Percentiles rank a stretch among this genome's conserved stretches.
Evolutionary conservation across 2,329 filamentous ascomycete genomes (phyloP).

Genomic region (Venturia carpophila): DNA sequence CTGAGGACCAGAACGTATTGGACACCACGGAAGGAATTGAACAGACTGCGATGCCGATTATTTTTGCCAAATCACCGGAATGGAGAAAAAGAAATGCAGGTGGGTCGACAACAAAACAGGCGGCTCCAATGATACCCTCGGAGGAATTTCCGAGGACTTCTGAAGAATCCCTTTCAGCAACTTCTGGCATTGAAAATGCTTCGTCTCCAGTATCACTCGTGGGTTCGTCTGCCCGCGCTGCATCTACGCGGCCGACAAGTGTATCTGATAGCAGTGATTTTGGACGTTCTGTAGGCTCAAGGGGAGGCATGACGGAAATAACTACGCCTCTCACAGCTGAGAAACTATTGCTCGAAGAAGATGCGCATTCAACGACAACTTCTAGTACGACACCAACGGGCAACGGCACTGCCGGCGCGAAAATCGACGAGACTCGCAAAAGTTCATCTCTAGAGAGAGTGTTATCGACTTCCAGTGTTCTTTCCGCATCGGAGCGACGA

Average conservation of each 20-base stretch:
- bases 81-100: background rate
- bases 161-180: background rate
- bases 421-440: background rate
- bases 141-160: conserved; percentile 1
- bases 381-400: conserved; percentile 5
- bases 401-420: background rate
- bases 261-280: conserved; percentile 14
- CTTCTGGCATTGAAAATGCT: background rate
- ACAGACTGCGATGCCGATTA: background rate
- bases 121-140: background rate
- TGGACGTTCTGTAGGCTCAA: background rate
- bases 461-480: background rate
- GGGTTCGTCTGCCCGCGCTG: conserved; percentile 11
- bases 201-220: conserved; percentile 14
- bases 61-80: background rate
- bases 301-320: background rate
- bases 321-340: conserved; percentile 8
- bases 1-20: background rate
- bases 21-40: background rate
- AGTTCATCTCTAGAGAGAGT: background rate
- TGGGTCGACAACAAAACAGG: background rate
- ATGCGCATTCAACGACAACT: conserved; percentile 5
- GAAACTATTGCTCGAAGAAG: background rate
- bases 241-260: conserved; percentile 12
- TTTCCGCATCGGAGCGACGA: conserved; percentile 5